phyloP scores from a whole-genome alignment of 495 filamentous ascomycete genomes.

The Staphylotrichum tortipilum region DNA sequence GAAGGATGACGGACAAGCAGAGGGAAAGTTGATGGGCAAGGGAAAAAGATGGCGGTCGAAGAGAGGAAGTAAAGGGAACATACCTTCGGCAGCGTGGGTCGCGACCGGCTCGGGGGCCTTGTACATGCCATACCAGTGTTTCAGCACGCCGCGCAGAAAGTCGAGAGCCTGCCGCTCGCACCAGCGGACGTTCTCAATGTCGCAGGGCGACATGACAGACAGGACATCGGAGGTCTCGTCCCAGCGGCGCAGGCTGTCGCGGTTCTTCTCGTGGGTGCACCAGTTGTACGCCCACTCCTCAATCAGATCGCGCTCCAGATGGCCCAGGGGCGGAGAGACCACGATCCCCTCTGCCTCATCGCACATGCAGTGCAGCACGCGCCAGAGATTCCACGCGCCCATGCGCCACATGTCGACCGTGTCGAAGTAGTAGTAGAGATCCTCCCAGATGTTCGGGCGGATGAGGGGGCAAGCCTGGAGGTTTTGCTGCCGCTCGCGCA shows the following conservation, averaged over 20 bases:
- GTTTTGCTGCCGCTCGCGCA: too few species aligned
- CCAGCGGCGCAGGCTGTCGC: slow-evolving; percentile 17
- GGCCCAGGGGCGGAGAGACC: not conserved
- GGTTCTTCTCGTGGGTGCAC: slow-evolving; percentile 10
- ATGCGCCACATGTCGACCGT: slow-evolving; percentile 38
- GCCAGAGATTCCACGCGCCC: slow-evolving; percentile 38
- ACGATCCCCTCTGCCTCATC: slow-evolving; percentile 21
- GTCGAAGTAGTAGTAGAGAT: slow-evolving; percentile 48
- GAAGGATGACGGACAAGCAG: too few species aligned
- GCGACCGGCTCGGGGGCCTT: not conserved
- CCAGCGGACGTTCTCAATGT: slow-evolving; percentile 1
- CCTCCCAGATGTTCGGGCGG: slow-evolving; percentile 14
- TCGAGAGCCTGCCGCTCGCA: not conserved
- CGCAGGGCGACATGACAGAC: slow-evolving; percentile 6
- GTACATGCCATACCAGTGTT: not conserved
- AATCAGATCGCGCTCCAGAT: not conserved
- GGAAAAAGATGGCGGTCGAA: too few species aligned
- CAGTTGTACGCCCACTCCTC: slow-evolving; percentile 19
- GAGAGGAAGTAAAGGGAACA: too few species aligned
- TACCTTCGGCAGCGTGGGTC: too few species aligned
- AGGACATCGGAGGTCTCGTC: slow-evolving; percentile 20
- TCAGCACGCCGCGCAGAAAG: slow-evolving; percentile 1
- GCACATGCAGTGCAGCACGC: slow-evolving; percentile 23
- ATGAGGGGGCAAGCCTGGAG: too few species aligned
- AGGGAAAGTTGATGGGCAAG: too few species aligned